Conservation (phyloP, 306 rosid genomes). For the peach (Prunus persica) region DNA sequence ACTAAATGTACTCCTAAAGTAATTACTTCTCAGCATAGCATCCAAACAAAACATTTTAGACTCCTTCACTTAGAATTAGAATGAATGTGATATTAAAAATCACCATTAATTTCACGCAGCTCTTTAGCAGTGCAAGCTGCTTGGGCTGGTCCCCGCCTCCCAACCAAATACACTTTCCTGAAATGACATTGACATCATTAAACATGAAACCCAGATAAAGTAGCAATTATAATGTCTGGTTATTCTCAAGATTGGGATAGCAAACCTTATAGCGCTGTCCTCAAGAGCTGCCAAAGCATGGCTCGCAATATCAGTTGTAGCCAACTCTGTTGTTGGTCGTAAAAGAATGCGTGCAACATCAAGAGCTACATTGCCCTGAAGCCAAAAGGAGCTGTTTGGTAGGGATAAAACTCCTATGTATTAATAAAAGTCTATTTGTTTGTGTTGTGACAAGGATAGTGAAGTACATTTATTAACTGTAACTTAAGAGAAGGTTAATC, state of each 20-base stretch:
- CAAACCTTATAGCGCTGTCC: slow-evolving; percentile 80
- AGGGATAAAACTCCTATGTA: slow-evolving; percentile 8
- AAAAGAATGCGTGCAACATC: slow-evolving; percentile 88
- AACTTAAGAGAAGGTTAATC: background rate
- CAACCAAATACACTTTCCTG: slow-evolving; percentile 90
- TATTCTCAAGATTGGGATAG: slow-evolving; percentile 15
- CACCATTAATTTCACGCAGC: slow-evolving; percentile 91
- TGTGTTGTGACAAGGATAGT: background rate
- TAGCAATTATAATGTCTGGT: slow-evolving; percentile 2
- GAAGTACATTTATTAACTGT: background rate
- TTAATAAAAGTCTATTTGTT: slow-evolving; percentile 1
- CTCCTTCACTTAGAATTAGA: background rate
- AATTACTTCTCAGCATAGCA: too few species aligned
- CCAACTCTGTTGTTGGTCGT: slow-evolving; percentile 66
- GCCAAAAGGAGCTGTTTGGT: slow-evolving; percentile 18
- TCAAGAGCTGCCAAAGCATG: slow-evolving; percentile 76
- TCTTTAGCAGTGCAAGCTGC: slow-evolving; percentile 96
- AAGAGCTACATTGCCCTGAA: slow-evolving; percentile 97
- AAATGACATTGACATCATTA: slow-evolving; percentile 18
- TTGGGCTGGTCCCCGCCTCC: slow-evolving; percentile 98
- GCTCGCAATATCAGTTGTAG: slow-evolving; percentile 75
- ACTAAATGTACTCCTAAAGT: too few species aligned
- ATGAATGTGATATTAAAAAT: slow-evolving; percentile 15
- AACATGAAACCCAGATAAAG: slow-evolving; percentile 13
- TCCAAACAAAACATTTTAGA: background rate